Evolutionary conservation across 805 yeast genomes (phyloP).

Genomic region (Yueomyces sp.): DNA sequence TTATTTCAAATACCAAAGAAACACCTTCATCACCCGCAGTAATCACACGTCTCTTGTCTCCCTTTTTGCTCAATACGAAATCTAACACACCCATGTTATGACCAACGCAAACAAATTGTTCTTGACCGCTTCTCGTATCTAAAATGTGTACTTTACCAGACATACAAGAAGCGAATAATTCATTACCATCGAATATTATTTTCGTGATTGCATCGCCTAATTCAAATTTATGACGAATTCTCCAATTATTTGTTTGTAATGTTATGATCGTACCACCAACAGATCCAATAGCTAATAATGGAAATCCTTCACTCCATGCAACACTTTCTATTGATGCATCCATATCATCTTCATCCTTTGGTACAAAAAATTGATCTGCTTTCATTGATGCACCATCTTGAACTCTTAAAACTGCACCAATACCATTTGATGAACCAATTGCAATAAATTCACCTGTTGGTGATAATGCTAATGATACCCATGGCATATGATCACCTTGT

Average conservation of each 20-base stretch:
- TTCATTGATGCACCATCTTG: constrained; percentile 63
- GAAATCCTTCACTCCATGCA: constrained; percentile 55
- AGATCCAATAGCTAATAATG: constrained; percentile 72
- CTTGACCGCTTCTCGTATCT: constrained; percentile 80
- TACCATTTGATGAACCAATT: constrained; percentile 81
- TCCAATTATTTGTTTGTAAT: constrained; percentile 79
- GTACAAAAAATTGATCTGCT: constrained; percentile 48
- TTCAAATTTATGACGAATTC: constrained; percentile 56
- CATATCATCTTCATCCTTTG: constrained; percentile 35
- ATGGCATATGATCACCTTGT: constrained; percentile 68
- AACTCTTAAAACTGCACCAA: constrained; percentile 62
- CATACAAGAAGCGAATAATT: constrained; percentile 63
- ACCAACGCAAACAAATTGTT: constrained; percentile 69
- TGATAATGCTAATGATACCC: constrained; percentile 56
- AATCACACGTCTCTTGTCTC: constrained; percentile 38
- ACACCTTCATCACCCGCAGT: constrained; percentile 99
- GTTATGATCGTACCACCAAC: constrained; percentile 80
- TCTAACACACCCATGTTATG: constrained; percentile 92
- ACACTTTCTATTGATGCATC: constrained; percentile 71
- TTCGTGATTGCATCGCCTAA: constrained; percentile 79
- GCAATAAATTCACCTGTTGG: constrained; percentile 45
- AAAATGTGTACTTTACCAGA: constrained; percentile 77
- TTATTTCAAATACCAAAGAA: constrained; percentile 47
- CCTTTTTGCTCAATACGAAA: constrained; percentile 46
- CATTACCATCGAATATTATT: constrained; percentile 44